Base-by-base conservation (phyloP, 2,329 filamentous ascomycete species). In the Metarhizium album region DNA sequence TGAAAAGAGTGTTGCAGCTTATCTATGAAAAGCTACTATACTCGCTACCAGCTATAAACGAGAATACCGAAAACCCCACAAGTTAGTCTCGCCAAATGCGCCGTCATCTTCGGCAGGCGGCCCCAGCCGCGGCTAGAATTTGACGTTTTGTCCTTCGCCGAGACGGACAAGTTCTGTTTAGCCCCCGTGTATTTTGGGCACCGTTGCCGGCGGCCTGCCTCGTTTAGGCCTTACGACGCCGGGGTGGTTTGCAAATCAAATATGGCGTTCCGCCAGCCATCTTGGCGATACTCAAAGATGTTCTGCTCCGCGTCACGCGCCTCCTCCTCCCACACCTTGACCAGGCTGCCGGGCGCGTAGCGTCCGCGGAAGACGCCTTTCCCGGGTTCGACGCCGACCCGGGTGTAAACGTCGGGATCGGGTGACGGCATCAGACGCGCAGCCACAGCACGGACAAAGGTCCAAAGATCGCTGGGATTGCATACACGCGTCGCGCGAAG, bases 291-390 rank as follows among this genome's bases (percentile, higher is more conserved):
- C 56, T 91, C 86, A 56, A 90, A 82, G 37, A 95, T 80, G 40
- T 82, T 76, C 66, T 94, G 86, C 20, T 75, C 75, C 0, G 87
- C 89, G 54, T 75, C 73, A 22, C 73, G 69, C 0, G 81, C 89
- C 68, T 95, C 86, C 56, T 90, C 84, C 57, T 91, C 80, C 88
- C 89, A 95, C n/a, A 95, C 67, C 69, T 87, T 90, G 48, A 93
- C 86, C 24, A 96, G 72, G 65, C 90, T 95, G 0, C 89, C 90
- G 0, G 91, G 91, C 1, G 91, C 84, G 69, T 95, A 96, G 2
- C 89, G 79, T 3, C 86, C 87, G 58, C 82, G 82, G 72, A 97
- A 97, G 0, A 91, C 71, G 11, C 77, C 78, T 3, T 58, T 51
- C 3, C 74, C 74, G 6, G 74, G 73, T 23, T 78, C 76, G 9